Conservation (phyloP, 1,139 yeast genomes). For the Zygosaccharomyces sapae region DNA sequence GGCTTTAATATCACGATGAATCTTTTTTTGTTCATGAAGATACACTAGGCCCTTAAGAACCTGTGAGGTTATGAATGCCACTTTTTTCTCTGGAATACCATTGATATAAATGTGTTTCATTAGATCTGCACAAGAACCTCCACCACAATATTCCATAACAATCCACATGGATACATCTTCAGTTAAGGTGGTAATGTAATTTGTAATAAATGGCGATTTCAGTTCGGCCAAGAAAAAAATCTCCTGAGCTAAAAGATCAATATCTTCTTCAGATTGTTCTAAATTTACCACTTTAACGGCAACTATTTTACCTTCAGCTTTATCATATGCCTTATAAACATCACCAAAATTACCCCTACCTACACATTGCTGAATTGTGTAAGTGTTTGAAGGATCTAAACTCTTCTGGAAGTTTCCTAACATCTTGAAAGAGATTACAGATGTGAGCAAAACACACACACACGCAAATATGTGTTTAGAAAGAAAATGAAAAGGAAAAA, state of each 20-base stretch:
- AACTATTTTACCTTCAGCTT: constrained; percentile 37
- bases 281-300: constrained; percentile 79
- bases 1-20: constrained; percentile 83
- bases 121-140: constrained; percentile 82
- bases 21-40: constrained; percentile 64
- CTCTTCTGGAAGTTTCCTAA: constrained; percentile 12
- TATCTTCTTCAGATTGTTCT: constrained; percentile 71
- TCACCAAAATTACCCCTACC: constrained; percentile 89
- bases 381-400: constrained; percentile 35
- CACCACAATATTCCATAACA: constrained; percentile 90
- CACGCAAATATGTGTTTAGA: too few species aligned
- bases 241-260: constrained; percentile 65
- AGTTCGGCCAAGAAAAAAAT: constrained; percentile 66
- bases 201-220: constrained; percentile 60
- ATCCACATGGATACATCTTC: constrained; percentile 72
- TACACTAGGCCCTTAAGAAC: constrained; percentile 64
- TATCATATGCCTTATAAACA: constrained; percentile 57
- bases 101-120: constrained; percentile 45
- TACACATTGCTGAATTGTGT: constrained; percentile 52
- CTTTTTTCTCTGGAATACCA: constrained; percentile 52
- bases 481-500: too few species aligned
- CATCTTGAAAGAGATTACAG: constrained; percentile 5
- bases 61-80: constrained; percentile 55
- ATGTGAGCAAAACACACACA: background rate
- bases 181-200: constrained; percentile 59